Base-by-base conservation (phyloP, 768 basidiomycete species). In the Fibroporia radiculosa region DNA sequence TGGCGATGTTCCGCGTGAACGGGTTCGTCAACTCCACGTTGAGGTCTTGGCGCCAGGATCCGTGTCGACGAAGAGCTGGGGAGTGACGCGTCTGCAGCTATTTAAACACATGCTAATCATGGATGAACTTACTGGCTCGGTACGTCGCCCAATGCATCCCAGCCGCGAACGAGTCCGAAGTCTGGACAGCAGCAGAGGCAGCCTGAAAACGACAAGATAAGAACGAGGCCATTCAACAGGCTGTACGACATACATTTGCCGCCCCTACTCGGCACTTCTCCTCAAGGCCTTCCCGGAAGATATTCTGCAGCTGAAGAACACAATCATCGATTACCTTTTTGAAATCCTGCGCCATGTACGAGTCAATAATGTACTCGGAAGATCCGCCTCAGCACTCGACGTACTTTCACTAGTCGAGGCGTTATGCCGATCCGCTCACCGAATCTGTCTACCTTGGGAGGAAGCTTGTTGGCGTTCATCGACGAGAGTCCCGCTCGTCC, bases 81-180 rank as follows among this genome's bases (percentile, higher is more conserved):
- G 11, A 4, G 13, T 13, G 10, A 11, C 37, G 7, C 38, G 16
- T 43, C 12, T 24, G 24, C 13, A 42, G 11, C 18, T 3, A 14
- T 20, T 24, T 29, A 25, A 2, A 20, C 10, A 12, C 14, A 28
- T 6, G 14, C n/a, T n/a, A 8, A 7, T 22, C 16, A 12, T 8
- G 25, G 23, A 24, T 19, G 26, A 16, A 63, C 72, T 58, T 50
- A 78, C 75, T 77, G 4, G 75, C 77, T 47, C 77, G 67, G 54
- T 76, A 80, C 12, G 77, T 78, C 1, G 47, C 62, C 78, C 80
- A 81, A 48, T 81, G 78, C 73, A 79, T 77, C 4, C 69, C 66
- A 5, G 53, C 58, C 1, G 73, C 70, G 52, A 81, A 76, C 4
- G 68, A 63, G 41, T 79, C 76, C 0, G 67, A 59, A 8, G 71